These are phyloP conservation scores for Mortierella sp. DNA, from an alignment of 371 early-diverging fungal species.

Conservation along the genomic window DNA sequence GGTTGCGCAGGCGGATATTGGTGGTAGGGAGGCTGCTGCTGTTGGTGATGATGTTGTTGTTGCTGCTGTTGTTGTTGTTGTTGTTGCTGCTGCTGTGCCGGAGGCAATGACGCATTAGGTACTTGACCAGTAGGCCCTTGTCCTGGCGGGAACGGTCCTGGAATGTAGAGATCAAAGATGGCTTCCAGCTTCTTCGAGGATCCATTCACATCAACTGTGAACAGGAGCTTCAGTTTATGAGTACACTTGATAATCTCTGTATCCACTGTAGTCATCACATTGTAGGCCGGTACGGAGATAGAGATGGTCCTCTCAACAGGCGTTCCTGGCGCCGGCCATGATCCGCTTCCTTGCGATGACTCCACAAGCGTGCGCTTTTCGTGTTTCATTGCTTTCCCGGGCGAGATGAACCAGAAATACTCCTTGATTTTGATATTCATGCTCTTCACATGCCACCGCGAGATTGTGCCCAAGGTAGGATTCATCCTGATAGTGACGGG, in stretches of 20 bases:
- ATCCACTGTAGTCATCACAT: conserved; percentile 39
- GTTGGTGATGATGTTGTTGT: conserved; percentile 1
- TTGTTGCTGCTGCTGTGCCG: conserved; percentile 5
- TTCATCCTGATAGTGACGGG: conserved; percentile 32
- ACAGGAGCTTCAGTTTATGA: conserved; percentile 42
- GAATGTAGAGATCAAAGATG: conserved; percentile 42
- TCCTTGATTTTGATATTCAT: conserved; percentile 47
- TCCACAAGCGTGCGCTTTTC: conserved; percentile 44
- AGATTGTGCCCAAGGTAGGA: conserved; percentile 10
- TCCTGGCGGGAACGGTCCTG: conserved; percentile 53
- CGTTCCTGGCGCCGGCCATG: conserved; percentile 31
- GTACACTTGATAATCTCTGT: conserved; percentile 49
- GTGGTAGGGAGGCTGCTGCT: background rate
- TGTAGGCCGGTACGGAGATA: conserved; percentile 22
- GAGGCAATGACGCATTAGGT: background rate
- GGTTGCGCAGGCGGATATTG: background rate
- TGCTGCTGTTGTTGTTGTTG: conserved; percentile 4
- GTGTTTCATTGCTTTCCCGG: conserved; percentile 25
- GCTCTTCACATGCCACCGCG: conserved; percentile 39
- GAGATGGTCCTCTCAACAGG: conserved; percentile 33
- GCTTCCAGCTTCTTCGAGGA: conserved; percentile 28
- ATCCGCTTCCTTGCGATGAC: conserved; percentile 22
- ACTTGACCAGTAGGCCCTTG: conserved; percentile 25
- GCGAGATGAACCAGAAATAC: conserved; percentile 51
- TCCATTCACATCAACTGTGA: conserved; percentile 40